Evolutionary conservation across 345 rosid genomes (phyloP).

Genomic region (Limnanthes douglasii): DNA sequence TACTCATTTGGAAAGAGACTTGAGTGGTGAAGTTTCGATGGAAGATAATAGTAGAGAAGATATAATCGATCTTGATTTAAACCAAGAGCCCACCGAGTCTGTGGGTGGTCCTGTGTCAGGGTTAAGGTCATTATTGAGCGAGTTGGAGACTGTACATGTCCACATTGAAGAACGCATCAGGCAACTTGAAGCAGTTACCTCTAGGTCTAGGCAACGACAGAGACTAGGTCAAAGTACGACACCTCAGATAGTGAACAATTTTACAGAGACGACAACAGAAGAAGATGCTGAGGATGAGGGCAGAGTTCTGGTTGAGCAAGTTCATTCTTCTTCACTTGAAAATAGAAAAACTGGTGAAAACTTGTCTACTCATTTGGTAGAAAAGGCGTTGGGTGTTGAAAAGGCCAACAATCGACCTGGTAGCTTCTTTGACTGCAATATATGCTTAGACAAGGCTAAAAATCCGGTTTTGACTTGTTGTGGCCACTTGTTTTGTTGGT

Average conservation of each 20-base stretch:
- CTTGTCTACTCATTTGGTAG: conserved; percentile 20
- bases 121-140: conserved; percentile 21
- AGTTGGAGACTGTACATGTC: conserved; percentile 29
- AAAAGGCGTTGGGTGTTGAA: conserved; percentile 34
- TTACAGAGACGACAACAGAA: conserved; percentile 9
- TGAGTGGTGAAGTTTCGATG: conserved; percentile 1
- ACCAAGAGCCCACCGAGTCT: conserved; percentile 24
- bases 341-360: conserved; percentile 10
- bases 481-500: conserved; percentile 71
- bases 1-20: too few species aligned
- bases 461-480: conserved; percentile 52
- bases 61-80: conserved; percentile 41
- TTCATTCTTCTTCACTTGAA: conserved; percentile 11
- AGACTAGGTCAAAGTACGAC: conserved; percentile 7
- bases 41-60: conserved; percentile 13
- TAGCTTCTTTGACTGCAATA: conserved; percentile 31
- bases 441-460: conserved; percentile 35
- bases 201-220: conserved; percentile 28
- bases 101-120: conserved; percentile 13
- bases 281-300: conserved; percentile 12
- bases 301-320: too few species aligned
- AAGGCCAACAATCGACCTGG: conserved; percentile 11
- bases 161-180: conserved; percentile 44
- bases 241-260: conserved; percentile 5
- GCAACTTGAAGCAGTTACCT: conserved; percentile 33